Conservation (phyloP, 495 filamentous ascomycete genomes). For the Lentithecium fluviatile region DNA sequence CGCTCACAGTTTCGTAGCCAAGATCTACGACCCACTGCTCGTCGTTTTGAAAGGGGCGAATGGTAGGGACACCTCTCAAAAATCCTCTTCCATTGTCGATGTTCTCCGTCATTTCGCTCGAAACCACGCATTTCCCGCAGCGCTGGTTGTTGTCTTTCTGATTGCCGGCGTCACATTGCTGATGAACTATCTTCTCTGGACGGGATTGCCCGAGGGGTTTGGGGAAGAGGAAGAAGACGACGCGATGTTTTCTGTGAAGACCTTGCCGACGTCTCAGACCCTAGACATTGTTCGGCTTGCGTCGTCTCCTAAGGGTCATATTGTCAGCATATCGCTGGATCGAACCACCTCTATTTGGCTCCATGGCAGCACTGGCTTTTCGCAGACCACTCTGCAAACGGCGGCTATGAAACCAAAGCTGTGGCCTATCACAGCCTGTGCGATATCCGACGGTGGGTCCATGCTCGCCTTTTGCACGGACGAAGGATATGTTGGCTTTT, state of each 20-base stretch:
- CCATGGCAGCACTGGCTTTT: slow-evolving; percentile 40
- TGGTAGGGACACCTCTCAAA: slow-evolving; percentile 47
- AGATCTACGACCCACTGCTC: slow-evolving; percentile 64
- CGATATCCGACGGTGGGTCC: slow-evolving; percentile 58
- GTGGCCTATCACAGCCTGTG: slow-evolving; percentile 59
- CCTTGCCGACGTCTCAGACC: slow-evolving; percentile 58
- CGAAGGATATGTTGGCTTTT: slow-evolving; percentile 55
- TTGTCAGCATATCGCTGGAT: slow-evolving; percentile 68
- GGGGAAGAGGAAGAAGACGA: slow-evolving; percentile 46
- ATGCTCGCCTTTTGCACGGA: slow-evolving; percentile 64
- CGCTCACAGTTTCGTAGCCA: slow-evolving; percentile 63
- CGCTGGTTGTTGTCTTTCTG: slow-evolving; percentile 54
- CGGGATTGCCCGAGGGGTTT: slow-evolving; percentile 45
- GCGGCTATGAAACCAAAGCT: slow-evolving; percentile 43
- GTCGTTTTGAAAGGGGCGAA: slow-evolving; percentile 66
- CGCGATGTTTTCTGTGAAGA: slow-evolving; percentile 55
- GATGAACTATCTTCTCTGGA: slow-evolving; percentile 65
- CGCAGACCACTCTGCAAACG: slow-evolving; percentile 43
- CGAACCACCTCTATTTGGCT: slow-evolving; percentile 59
- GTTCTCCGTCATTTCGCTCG: slow-evolving; percentile 56
- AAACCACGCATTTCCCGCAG: slow-evolving; percentile 57
- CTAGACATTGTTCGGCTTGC: slow-evolving; percentile 63
- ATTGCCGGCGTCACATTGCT: slow-evolving; percentile 58
- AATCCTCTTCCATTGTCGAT: slow-evolving; percentile 46
- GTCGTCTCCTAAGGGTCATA: slow-evolving; percentile 55